These are phyloP conservation scores for Auricularia sp. DNA, from an alignment of 768 basidiomycete genomes.

Conservation along the genomic window DNA sequence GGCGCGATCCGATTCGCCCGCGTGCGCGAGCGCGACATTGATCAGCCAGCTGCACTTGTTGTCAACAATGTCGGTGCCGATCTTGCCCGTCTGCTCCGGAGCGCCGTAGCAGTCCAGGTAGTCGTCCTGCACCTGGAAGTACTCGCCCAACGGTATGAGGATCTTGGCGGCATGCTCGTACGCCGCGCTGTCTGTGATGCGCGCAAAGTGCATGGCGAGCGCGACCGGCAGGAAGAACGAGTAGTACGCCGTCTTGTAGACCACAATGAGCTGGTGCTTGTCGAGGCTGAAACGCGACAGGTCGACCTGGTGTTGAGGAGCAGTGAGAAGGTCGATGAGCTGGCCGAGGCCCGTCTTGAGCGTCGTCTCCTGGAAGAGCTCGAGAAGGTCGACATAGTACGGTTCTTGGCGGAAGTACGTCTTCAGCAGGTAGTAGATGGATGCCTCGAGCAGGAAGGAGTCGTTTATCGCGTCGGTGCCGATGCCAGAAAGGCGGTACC, in stretches of 20 bases:
- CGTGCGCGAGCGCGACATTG: conserved; percentile 67
- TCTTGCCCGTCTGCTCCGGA: conserved; percentile 88
- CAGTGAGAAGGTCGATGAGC: conserved; percentile 90
- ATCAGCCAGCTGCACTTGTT: conserved; percentile 98
- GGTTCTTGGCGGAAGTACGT: conserved; percentile 68
- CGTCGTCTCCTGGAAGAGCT: conserved; percentile 74
- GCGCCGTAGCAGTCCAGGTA: conserved; percentile 88
- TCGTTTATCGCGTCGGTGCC: conserved; percentile 92
- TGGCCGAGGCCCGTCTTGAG: conserved; percentile 96
- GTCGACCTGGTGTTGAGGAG: conserved; percentile 83
- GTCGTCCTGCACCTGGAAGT: conserved; percentile 98
- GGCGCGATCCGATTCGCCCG: conserved; percentile 41
- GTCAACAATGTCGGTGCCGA: conserved; percentile 96
- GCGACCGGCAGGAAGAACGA: conserved; percentile 99
- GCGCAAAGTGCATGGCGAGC: conserved; percentile 73
- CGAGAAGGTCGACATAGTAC: conserved; percentile 84
- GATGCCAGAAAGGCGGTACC: conserved; percentile 66
- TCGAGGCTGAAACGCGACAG: conserved; percentile 81
- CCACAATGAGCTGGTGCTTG: conserved; percentile 86
- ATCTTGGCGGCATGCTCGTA: conserved; percentile 72
- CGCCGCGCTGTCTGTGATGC: conserved; percentile 43
- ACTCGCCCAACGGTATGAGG: conserved; percentile 87
- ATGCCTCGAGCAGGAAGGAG: conserved; percentile 87
- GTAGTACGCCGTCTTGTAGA: conserved; percentile 97
- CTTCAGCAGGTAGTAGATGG: conserved; percentile 87